Conservation (phyloP, 805 yeast genomes). For the Starmerella etchellsii region DNA sequence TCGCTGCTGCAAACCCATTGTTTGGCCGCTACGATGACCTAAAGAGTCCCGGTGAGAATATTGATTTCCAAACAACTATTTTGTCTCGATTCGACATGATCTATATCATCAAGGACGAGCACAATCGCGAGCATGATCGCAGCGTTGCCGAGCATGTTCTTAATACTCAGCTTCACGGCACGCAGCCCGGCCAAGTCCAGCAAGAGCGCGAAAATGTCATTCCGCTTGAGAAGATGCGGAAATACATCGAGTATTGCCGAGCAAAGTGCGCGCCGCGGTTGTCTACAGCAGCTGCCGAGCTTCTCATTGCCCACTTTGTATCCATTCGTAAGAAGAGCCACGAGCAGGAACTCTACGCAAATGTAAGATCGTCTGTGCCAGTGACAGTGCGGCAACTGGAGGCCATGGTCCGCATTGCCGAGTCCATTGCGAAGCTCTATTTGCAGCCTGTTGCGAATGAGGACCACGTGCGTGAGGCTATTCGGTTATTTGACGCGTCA, state of each 20-base stretch:
- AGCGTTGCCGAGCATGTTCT: constrained; percentile 90
- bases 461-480: constrained; percentile 90
- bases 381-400: constrained; percentile 95
- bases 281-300: constrained; percentile 78
- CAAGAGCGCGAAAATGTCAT: constrained; percentile 59
- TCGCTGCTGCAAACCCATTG: constrained; percentile 97
- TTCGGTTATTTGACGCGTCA: constrained; percentile 85
- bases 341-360: constrained; percentile 62
- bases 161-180: constrained; percentile 80
- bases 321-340: constrained; percentile 75
- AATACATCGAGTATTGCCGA: constrained; percentile 84
- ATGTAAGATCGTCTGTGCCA: constrained; percentile 89
- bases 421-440: constrained; percentile 77
- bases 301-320: constrained; percentile 82
- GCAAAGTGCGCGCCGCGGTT: constrained; percentile 85
- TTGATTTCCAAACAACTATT: constrained; percentile 94
- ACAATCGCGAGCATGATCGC: constrained; percentile 70
- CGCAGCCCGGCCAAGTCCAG: constrained; percentile 30
- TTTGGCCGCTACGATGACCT: constrained; percentile 94
- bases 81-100: constrained; percentile 98
- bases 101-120: constrained; percentile 91
- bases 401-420: constrained; percentile 92
- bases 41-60: constrained; percentile 94
- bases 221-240: constrained; percentile 78
- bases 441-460: constrained; percentile 73